Evolutionary conservation across 371 early-diverging fungal species (phyloP).

Genomic region (Batkoa obscura): DNA sequence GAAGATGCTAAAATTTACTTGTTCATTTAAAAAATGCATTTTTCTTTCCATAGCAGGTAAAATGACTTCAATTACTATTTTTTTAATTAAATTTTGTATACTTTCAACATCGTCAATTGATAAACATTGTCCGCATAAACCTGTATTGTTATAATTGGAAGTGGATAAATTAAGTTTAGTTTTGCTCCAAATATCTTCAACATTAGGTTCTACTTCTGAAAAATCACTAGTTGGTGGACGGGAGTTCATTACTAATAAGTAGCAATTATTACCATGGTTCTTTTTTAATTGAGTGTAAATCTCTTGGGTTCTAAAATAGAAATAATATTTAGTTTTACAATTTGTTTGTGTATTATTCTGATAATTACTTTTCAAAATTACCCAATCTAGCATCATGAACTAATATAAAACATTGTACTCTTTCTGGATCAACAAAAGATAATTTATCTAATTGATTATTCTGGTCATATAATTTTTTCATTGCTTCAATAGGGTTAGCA

Average conservation of each 20-base stretch:
- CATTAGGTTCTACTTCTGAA: too few relatives aligned
- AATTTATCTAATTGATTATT: conserved; percentile 32
- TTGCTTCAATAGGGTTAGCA: conserved; percentile 50
- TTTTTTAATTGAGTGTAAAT: too few relatives aligned
- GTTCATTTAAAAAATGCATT: conserved; percentile 76
- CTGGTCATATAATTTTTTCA: conserved; percentile 32
- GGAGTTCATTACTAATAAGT: too few relatives aligned
- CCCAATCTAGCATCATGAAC: conserved; percentile 45
- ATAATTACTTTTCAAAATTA: conserved; percentile 32
- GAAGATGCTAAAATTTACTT: conserved; percentile 19
- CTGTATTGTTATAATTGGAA: too few relatives aligned
- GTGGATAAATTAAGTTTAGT: too few relatives aligned
- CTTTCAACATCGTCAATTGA: neutral
- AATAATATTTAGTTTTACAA: too few relatives aligned
- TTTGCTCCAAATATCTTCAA: too few relatives aligned
- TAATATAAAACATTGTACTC: conserved; percentile 48
- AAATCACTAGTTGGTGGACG: too few relatives aligned
- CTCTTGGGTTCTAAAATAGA: too few relatives aligned
- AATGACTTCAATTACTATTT: conserved; percentile 50
- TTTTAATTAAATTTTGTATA: neutral
- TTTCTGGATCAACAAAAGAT: conserved; percentile 40
- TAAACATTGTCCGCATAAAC: conserved; percentile 6
- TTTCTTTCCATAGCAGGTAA: conserved; percentile 80
- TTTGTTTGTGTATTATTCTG: too few relatives aligned
- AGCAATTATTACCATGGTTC: too few relatives aligned